Evolutionary conservation across 768 basidiomycete species (phyloP).

Genomic region (Russula foetens): DNA sequence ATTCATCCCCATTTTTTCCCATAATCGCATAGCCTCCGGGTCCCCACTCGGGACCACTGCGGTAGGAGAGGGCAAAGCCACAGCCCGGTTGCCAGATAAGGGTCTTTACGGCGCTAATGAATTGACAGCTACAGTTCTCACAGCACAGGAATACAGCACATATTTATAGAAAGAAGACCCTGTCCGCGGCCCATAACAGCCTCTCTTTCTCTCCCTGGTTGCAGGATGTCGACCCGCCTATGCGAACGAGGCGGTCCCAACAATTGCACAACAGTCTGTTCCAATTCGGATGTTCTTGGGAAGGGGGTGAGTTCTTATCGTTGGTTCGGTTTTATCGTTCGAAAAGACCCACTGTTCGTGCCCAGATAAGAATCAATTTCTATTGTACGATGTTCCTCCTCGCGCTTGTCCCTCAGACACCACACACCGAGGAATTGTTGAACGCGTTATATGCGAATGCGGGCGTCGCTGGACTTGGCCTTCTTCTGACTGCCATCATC

Average conservation of each 20-base stretch:
- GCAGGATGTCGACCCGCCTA: background rate
- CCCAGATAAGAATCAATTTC: constrained; percentile 15
- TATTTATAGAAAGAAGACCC: background rate
- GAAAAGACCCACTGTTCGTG: background rate
- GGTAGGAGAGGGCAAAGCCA: background rate
- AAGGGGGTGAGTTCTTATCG: background rate
- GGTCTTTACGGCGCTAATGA: background rate
- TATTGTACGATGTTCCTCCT: constrained; percentile 8
- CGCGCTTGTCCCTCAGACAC: background rate
- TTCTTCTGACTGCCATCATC: constrained; percentile 10
- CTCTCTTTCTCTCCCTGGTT: background rate
- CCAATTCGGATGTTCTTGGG: constrained; percentile 2
- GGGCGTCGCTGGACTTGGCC: constrained; percentile 5
- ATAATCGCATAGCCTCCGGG: too few species aligned
- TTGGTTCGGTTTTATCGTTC: background rate
- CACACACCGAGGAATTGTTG: constrained; percentile 4
- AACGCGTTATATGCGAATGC: background rate
- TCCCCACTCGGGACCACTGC: too few species aligned
- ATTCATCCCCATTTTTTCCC: too few species aligned
- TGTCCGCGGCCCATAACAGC: background rate
- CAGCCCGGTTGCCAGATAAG: background rate
- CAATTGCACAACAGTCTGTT: too few species aligned
- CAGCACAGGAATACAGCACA: background rate
- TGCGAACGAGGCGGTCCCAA: too few species aligned
- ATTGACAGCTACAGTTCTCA: background rate